These are phyloP conservation scores for Entamoeba dispar DNA, from an alignment of 208 protist genomes.

Conservation along the genomic window DNA sequence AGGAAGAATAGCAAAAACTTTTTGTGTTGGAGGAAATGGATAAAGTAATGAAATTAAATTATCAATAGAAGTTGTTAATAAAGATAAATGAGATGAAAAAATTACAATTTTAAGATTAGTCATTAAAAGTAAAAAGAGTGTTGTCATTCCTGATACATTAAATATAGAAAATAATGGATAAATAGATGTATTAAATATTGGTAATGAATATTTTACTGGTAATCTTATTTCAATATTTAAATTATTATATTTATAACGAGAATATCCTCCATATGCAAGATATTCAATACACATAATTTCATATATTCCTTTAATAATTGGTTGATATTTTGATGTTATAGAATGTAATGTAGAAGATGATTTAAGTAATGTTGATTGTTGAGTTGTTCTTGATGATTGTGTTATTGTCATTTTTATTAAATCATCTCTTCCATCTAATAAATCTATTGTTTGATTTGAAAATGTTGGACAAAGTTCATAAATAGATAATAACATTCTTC, in stretches of 20 bases:
- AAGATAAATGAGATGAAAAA: not conserved
- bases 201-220: not conserved
- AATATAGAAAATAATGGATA: not conserved
- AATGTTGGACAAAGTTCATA: not conserved
- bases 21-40: not conserved
- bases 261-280: not conserved
- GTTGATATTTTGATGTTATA: not conserved
- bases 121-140: not conserved
- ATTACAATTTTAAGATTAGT: not conserved
- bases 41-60: not conserved
- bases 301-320: not conserved
- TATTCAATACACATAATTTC: not conserved
- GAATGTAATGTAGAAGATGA: not conserved
- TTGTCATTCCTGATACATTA: not conserved
- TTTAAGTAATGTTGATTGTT: too few relatives aligned
- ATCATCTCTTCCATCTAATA: not conserved
- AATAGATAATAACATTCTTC: not conserved
- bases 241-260: not conserved
- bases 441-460: not conserved
- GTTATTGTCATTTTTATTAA: not conserved
- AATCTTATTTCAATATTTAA: not conserved
- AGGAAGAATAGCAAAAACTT: not conserved
- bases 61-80: not conserved
- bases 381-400: too few relatives aligned
- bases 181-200: not conserved